phyloP scores from a whole-genome alignment of 805 yeast species.

The Candida adriatica region DNA sequence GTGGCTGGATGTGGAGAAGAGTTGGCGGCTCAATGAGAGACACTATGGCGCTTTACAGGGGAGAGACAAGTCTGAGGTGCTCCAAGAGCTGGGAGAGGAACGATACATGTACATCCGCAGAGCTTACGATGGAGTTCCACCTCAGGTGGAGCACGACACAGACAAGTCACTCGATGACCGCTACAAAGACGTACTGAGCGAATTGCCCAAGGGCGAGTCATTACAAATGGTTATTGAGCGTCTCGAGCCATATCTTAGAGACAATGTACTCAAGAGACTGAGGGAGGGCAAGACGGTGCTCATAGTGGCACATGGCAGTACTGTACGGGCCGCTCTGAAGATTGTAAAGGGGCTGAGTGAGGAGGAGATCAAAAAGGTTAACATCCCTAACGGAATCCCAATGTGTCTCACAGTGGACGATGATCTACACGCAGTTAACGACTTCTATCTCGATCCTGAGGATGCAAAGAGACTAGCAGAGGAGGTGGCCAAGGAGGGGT shows the following conservation, averaged over 20 bases:
- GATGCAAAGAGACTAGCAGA: conserved; percentile 74
- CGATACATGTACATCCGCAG: conserved; percentile 76
- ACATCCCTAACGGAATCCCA: conserved; percentile 83
- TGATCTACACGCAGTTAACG: conserved; percentile 39
- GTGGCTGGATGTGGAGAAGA: conserved; percentile 49
- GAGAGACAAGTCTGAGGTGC: conserved; percentile 58
- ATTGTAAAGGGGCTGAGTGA: conserved; percentile 59
- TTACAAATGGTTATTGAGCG: conserved; percentile 64
- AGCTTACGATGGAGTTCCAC: conserved; percentile 71
- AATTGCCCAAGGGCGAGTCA: conserved; percentile 67
- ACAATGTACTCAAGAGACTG: conserved; percentile 42
- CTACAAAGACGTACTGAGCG: conserved; percentile 29
- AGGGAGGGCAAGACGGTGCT: conserved; percentile 52
- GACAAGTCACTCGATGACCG: conserved; percentile 26
- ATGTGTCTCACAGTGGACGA: conserved; percentile 59
- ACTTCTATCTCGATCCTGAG: conserved; percentile 72
- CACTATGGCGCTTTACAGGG: conserved; percentile 85
- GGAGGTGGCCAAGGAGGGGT: conserved; percentile 74
- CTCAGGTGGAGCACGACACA: conserved; percentile 36
- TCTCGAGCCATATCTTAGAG: conserved; percentile 51
- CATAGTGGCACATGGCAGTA: conserved; percentile 76
- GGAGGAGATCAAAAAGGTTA: conserved; percentile 61
- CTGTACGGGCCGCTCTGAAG: conserved; percentile 70
- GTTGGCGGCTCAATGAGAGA: conserved; percentile 80
- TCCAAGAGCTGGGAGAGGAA: conserved; percentile 61